These are phyloP conservation scores for Jamesozyma piceae DNA, from an alignment of 805 yeast species.

Conservation along the genomic window DNA sequence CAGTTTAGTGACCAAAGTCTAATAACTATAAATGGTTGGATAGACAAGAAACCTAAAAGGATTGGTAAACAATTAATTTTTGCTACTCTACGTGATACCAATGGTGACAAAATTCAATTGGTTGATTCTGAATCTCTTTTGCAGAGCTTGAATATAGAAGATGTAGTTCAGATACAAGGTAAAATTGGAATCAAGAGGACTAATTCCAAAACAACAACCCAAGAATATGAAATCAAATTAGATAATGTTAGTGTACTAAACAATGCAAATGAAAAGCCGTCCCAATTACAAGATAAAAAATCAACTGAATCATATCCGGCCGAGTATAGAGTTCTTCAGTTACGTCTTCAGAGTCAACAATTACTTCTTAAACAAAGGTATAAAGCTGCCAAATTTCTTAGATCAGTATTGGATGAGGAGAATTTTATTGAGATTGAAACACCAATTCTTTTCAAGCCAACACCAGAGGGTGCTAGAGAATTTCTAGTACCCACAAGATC, in stretches of 20 bases:
- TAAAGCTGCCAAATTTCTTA: slow-evolving; percentile 39
- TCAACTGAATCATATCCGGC: slow-evolving; percentile 53
- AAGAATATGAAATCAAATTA: slow-evolving; percentile 52
- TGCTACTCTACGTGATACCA: slow-evolving; percentile 63
- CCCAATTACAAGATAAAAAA: slow-evolving; percentile 53
- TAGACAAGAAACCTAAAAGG: slow-evolving; percentile 63
- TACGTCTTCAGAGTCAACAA: slow-evolving; percentile 54
- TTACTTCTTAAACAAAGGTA: slow-evolving; percentile 48
- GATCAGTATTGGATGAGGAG: slow-evolving; percentile 34
- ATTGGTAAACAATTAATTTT: slow-evolving; percentile 58
- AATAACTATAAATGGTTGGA: slow-evolving; percentile 70
- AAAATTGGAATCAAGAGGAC: slow-evolving; percentile 24
- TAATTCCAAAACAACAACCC: neutral
- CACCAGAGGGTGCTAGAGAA: slow-evolving; percentile 97
- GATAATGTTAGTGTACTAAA: slow-evolving; percentile 48
- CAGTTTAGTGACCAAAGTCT: slow-evolving; percentile 4
- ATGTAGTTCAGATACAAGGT: slow-evolving; percentile 63
- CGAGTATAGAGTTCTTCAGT: slow-evolving; percentile 70
- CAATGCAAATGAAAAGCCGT: slow-evolving; percentile 50
- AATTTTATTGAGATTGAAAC: slow-evolving; percentile 82
- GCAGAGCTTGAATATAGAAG: slow-evolving; percentile 55
- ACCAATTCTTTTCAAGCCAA: slow-evolving; percentile 84
- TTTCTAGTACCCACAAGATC: slow-evolving; percentile 83
- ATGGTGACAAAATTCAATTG: slow-evolving; percentile 61
- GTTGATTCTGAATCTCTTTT: slow-evolving; percentile 35